Percentiles rank a stretch among this genome's conserved stretches.
These are phyloP conservation scores for Colletotrichum costaricense DNA, from an alignment of 2,329 filamentous ascomycete species.

Conservation along the genomic window DNA sequence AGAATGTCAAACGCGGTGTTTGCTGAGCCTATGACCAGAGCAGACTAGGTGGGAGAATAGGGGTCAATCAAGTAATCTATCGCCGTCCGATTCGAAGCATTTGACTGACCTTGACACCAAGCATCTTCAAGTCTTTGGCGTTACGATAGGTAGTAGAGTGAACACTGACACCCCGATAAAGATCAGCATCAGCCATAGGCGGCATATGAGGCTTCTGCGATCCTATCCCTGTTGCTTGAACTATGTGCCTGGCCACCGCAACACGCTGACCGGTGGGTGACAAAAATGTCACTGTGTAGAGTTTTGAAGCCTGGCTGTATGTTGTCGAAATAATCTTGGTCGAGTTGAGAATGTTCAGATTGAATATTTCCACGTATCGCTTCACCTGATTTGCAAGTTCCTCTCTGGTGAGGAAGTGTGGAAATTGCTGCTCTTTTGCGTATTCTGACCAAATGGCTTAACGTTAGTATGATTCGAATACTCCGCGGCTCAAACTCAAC, in stretches of 20 bases:
- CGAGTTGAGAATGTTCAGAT: constrained; percentile 43
- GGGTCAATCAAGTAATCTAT: not conserved
- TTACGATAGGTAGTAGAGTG: constrained; percentile 9
- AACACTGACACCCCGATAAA: constrained; percentile 1
- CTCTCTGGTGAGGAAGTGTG: constrained; percentile 38
- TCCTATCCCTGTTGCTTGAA: constrained; percentile 41
- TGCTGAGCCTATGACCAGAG: constrained; percentile 50
- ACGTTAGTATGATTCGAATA: not conserved
- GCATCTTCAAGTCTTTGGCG: not conserved
- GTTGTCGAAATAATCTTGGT: constrained; percentile 41
- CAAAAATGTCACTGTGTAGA: constrained; percentile 42
- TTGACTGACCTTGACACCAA: not conserved
- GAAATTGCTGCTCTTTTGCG: constrained; percentile 2
- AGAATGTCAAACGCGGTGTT: constrained; percentile 55
- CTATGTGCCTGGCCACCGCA: constrained; percentile 39
- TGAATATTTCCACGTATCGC: constrained; percentile 43
- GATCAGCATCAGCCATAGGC: constrained; percentile 26
- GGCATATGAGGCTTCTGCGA: constrained; percentile 41
- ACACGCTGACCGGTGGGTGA: constrained; percentile 27
- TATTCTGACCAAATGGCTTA: not conserved
- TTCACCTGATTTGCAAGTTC: constrained; percentile 41
- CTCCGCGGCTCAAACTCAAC: not conserved
- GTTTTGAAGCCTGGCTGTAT: constrained; percentile 39
- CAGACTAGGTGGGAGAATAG: constrained; percentile 34
- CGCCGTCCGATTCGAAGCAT: not conserved